Evolutionary conservation across 805 yeast genomes (phyloP), one percentile per base, ranked within the genome.

Genomic region (Millerozyma acaciae): DNA sequence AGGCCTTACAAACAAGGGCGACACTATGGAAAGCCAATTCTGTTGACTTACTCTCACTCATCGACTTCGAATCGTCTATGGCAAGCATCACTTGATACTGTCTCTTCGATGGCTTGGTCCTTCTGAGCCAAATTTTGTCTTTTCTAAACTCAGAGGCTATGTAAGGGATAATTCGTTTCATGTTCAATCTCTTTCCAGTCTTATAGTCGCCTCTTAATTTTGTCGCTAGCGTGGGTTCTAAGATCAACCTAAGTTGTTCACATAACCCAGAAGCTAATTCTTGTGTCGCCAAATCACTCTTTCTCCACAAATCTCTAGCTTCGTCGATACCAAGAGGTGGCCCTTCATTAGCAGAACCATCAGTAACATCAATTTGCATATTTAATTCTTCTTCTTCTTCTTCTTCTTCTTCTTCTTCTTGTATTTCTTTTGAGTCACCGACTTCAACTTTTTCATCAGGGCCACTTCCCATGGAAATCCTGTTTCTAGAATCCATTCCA

Each of bases 31-130:
- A 88, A 0, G 99, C 97, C 38, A 93, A 70, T 44, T 85, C 87
- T 12, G 87, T 90, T 22, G 94, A 80, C 44, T 82, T 78, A 16
- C 96, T 83, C 57, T 90, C 97, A 37, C 89, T 78, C 99, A 93
- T 93, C 1, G 97, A 90, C 57, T 86, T 88, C 19, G 98, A 93
- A 55, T 93, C 96, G 65, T 93, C 99, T 30, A 93, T 84, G 1
- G 98, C 89, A 44, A 93, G 84, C 96, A 94, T 85, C 42, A 93
- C 85, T 65, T 93, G 98, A 58, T 93, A 93, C 55, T 89, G 93
- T 51, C 99, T 80, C 67, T 93, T 93, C 45, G 95, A 84, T 36
- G 99, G 99, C 55, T 93, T 90, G 5, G 97, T 88, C 60, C 99
- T 78, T 55, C 96, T 78, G 63, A 93, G 73, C 99, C 99, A 93